Conservation (phyloP, 2,329 filamentous ascomycete species). For the Pseudocercospora ulei region DNA sequence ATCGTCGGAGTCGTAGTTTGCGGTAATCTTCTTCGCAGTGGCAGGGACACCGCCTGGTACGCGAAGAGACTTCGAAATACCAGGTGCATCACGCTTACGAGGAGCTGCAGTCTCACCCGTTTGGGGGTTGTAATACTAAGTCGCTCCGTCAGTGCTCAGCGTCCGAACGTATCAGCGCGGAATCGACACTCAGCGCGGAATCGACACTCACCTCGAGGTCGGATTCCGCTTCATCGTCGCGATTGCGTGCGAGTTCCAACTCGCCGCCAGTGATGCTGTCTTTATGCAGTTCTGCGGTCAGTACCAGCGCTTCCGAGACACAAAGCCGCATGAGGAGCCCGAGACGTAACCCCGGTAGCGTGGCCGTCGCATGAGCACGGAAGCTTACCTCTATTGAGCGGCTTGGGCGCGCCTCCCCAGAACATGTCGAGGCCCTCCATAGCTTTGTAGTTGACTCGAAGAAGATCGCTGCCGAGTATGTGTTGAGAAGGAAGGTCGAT, state of each 20-base stretch:
- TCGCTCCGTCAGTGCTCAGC: conserved; percentile 9
- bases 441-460: conserved; percentile 29
- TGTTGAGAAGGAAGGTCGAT: conserved; percentile 78
- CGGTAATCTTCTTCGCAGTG: conserved; percentile 38
- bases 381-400: conserved; percentile 15
- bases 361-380: neutral
- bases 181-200: neutral
- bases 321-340: neutral
- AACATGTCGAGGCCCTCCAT: conserved; percentile 17
- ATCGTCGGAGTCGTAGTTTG: conserved; percentile 43
- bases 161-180: neutral
- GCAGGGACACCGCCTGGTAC: conserved; percentile 38
- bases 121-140: conserved; percentile 18
- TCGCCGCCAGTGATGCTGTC: neutral
- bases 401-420: conserved; percentile 19
- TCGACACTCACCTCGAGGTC: conserved; percentile 12
- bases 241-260: neutral
- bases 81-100: neutral
- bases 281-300: neutral
- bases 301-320: neutral
- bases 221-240: conserved; percentile 8
- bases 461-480: conserved; percentile 91
- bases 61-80: conserved; percentile 12
- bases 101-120: conserved; percentile 10
- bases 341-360: neutral